Conservation (phyloP, 768 basidiomycete species). For the Termitomyces bulborhizus region DNA sequence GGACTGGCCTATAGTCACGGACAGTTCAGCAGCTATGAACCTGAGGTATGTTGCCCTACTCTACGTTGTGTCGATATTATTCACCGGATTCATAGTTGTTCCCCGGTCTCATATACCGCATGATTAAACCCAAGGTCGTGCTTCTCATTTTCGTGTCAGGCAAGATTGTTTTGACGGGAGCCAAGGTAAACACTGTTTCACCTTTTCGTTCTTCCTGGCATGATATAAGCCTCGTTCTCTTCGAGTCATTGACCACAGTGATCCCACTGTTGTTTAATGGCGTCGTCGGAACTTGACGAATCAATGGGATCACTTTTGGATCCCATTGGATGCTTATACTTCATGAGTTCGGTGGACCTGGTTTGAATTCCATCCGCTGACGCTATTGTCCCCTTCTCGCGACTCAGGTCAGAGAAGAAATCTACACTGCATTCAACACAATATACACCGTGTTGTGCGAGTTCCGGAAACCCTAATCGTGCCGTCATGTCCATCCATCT, state of each 20-base stretch:
- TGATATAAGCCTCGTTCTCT: constrained; percentile 12
- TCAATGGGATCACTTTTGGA: constrained; percentile 14
- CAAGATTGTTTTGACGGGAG: constrained; percentile 98
- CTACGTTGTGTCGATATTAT: not conserved
- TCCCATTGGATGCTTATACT: constrained; percentile 25
- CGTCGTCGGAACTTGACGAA: constrained; percentile 8
- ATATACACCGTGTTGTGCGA: constrained; percentile 98
- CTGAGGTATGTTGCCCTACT: constrained; percentile 61
- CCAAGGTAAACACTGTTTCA: constrained; percentile 73
- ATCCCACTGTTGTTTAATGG: not conserved
- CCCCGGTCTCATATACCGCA: constrained; percentile 98
- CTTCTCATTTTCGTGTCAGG: constrained; percentile 98
- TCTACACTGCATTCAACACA: constrained; percentile 98
- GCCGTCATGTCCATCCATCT: not conserved
- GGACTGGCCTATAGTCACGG: constrained; percentile 97
- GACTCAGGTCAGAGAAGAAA: constrained; percentile 92
- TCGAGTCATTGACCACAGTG: constrained; percentile 5
- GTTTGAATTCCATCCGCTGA: constrained; percentile 48
- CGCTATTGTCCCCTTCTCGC: constrained; percentile 25
- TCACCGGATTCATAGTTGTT: constrained; percentile 61
- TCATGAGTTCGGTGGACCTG: constrained; percentile 28
- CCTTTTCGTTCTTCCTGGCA: constrained; percentile 14
- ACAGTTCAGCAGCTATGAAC: constrained; percentile 96
- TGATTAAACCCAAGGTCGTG: constrained; percentile 99
- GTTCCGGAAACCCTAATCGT: constrained; percentile 75